Percentiles rank a stretch among this genome's conserved stretches.
phyloP scores from a whole-genome alignment of 2,329 filamentous ascomycete species.

The Alternaria brassicae region DNA sequence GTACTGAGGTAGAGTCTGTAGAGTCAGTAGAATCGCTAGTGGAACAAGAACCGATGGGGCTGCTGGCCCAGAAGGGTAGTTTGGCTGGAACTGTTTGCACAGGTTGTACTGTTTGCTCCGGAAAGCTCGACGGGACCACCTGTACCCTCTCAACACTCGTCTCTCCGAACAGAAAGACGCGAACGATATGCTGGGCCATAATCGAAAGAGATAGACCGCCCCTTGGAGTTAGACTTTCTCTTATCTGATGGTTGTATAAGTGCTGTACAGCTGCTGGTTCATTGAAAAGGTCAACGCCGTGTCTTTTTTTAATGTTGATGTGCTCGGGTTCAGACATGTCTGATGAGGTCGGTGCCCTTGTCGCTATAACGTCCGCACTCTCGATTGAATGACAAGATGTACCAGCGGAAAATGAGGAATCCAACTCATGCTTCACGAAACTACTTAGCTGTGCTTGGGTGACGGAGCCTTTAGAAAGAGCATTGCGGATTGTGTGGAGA shows the following conservation, averaged over 20 bases:
- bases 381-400: too few relatives aligned
- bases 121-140: too few relatives aligned
- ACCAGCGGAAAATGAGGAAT: too few relatives aligned
- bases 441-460: neutral
- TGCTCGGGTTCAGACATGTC: neutral
- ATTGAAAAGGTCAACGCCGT: neutral
- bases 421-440: neutral
- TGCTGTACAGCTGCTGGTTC: neutral
- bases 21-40: too few relatives aligned
- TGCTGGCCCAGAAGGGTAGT: too few relatives aligned
- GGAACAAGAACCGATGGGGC: too few relatives aligned
- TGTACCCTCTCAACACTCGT: too few relatives aligned
- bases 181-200: constrained; percentile 7
- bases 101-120: too few relatives aligned
- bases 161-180: constrained; percentile 6
- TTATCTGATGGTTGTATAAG: constrained; percentile 5
- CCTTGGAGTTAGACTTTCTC: neutral
- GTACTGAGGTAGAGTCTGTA: too few relatives aligned
- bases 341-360: neutral
- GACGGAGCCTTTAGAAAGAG: too few relatives aligned
- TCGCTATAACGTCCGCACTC: neutral
- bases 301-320: neutral
- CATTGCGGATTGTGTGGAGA: constrained; percentile 6
- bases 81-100: too few relatives aligned
- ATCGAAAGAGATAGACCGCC: too few relatives aligned